Conservation (phyloP, 176 grass and related monocot species). For the Thinopyrum elongatum region DNA sequence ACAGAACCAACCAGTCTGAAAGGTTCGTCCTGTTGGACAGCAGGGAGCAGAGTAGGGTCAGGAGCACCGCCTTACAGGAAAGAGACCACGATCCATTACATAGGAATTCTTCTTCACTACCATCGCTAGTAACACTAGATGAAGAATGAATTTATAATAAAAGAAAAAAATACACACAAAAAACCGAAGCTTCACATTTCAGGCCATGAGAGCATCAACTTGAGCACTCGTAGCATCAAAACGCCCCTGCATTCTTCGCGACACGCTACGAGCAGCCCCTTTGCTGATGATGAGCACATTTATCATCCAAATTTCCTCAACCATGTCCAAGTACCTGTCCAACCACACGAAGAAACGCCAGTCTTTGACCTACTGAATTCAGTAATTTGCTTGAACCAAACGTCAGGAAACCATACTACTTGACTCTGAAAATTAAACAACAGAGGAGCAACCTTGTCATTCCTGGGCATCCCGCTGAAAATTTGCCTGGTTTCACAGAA, state of each 20-base stretch:
- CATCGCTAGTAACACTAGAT: neutral
- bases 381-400: neutral
- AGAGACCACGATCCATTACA: too few species aligned
- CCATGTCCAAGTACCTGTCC: neutral
- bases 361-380: neutral
- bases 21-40: neutral
- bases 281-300: neutral
- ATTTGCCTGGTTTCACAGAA: too few species aligned
- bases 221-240: neutral
- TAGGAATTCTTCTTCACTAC: neutral
- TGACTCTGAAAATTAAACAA: neutral
- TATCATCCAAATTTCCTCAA: neutral
- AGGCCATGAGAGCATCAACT: neutral
- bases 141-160: neutral
- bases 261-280: neutral
- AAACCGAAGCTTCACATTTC: neutral
- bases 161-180: neutral
- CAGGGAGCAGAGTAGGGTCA: neutral
- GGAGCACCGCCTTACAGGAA: too few species aligned
- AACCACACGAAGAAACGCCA: neutral
- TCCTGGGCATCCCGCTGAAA: neutral
- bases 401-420: neutral
- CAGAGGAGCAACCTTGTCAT: neutral
- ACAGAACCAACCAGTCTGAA: neutral
- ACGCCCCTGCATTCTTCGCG: neutral